Conservation (phyloP, 2,329 filamentous ascomycete genomes). For the Teratosphaeriaceae sp. region DNA sequence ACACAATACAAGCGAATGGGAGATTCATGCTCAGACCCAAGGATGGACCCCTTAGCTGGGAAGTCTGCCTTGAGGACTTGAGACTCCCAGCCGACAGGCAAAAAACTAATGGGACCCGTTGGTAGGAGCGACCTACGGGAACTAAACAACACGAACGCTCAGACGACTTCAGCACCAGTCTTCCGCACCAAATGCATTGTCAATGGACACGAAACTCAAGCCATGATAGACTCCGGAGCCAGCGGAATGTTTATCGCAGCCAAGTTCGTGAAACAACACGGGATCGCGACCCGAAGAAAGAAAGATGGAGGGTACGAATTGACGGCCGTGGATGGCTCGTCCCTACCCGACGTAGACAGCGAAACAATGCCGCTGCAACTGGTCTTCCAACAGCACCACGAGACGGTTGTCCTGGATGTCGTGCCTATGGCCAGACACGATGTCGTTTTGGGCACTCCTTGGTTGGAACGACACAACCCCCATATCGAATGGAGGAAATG, state of each 20-base stretch:
- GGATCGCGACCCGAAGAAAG: conserved; percentile 11
- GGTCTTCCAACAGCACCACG: conserved; percentile 8
- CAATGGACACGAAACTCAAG: neutral
- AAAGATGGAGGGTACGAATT: conserved; percentile 9
- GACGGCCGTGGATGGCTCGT: conserved; percentile 8
- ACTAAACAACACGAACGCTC: neutral
- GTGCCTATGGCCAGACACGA: conserved; percentile 11
- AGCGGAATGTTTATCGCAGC: conserved; percentile 11
- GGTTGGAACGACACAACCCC: conserved; percentile 10
- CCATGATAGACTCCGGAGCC: conserved; percentile 11
- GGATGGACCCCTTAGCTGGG: neutral
- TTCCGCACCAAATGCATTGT: conserved; percentile 6
- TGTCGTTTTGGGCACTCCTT: conserved; percentile 13
- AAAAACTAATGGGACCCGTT: conserved; percentile 6
- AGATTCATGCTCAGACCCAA: neutral
- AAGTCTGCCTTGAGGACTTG: neutral
- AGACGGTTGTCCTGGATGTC: conserved; percentile 11
- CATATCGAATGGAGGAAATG: conserved; percentile 9
- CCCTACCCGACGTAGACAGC: conserved; percentile 9
- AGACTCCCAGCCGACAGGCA: neutral
- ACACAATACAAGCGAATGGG: neutral
- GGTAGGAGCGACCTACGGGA: conserved; percentile 6
- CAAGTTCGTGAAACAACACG: conserved; percentile 3
- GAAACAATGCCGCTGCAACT: conserved; percentile 11
- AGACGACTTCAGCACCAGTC: neutral